A percentile compares a stretch with the other conserved stretches of the same genome.
These are phyloP conservation scores for Mycena amicta DNA, from an alignment of 768 basidiomycete species.

Conservation along the genomic window DNA sequence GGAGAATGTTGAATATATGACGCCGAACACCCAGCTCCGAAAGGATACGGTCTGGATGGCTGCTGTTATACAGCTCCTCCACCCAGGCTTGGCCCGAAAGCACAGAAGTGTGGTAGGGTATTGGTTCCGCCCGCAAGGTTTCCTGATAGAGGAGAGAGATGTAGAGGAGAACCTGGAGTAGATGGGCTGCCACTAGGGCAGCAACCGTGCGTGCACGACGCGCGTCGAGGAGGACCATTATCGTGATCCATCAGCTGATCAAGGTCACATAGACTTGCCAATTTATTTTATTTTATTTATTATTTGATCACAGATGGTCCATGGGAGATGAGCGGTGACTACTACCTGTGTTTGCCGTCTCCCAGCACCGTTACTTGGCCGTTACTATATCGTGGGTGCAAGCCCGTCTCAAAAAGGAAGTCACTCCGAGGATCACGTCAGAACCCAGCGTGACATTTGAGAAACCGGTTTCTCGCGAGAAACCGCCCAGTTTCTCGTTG, in stretches of 20 bases:
- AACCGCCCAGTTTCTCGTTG: neutral
- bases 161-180: neutral
- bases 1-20: slow-evolving; percentile 23
- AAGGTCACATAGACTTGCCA: neutral
- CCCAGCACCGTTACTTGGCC: no score
- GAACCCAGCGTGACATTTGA: neutral
- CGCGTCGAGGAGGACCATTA: neutral
- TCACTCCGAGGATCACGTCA: neutral
- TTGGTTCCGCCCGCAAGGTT: neutral
- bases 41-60: slow-evolving; percentile 24
- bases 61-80: slow-evolving; percentile 20
- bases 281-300: neutral
- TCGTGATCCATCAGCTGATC: neutral
- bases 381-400: neutral
- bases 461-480: neutral
- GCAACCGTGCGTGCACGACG: neutral
- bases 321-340: no score
- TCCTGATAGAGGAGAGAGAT: neutral
- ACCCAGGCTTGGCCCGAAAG: slow-evolving; percentile 27
- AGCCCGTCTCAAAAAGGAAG: neutral
- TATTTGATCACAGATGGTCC: neutral
- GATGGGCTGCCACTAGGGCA: neutral
- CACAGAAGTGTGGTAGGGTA: slow-evolving; percentile 25
- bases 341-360: no score
- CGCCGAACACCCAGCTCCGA: slow-evolving; percentile 23